Evolutionary conservation across 2,329 filamentous ascomycete species (phyloP), one percentile per base, ranked within the genome.

Genomic region (Beauveria australis): DNA sequence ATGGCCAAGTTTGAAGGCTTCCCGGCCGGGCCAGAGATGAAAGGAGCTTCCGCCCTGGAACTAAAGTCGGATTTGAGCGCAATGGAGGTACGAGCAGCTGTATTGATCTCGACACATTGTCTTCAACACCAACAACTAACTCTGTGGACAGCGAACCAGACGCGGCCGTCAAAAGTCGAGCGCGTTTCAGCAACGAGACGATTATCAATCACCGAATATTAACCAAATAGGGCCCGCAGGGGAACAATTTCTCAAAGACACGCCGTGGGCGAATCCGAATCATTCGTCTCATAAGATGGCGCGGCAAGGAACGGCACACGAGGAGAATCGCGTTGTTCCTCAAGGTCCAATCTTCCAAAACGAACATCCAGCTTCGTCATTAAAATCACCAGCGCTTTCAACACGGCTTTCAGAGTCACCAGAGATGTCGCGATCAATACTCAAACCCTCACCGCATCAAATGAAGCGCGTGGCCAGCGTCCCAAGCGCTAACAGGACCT

Each of bases 1-100:
- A 81, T 97, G 56, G 92, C 93, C 41, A 97, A 97, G 75, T 92
- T 97, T 72, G 87, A 96, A 69, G 94, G 94, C 26, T 99, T 99
- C 75, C 94, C 94, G 41, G 92, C 93, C 37, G 94, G 92, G n/a
- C 94, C 94, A 22, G 82, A 89, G 40, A 88, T 99, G 74, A 80
- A 80, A 61, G 83, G 89, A 47, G 89, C 90, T 28, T 87, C 88
- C 43, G 74, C 82, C 24, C 78, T 82, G 12, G 91, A 97, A 69
- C 75, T 94, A 52, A 91, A 96, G 60, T 88, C 93, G 54, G 94
- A 99, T 75, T 79, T 97, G 64, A 87, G 89, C 71, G 89, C 89
- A 66, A 97, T 99, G 80, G 88, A 89, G 70, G 92, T 97, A 71
- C 60, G 51, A 64, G 26, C 22, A 14, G 47, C 44, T 46, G 24